Evolutionary conservation across 83 land plant species (phyloP).

Genomic region (Thuja plicata): DNA sequence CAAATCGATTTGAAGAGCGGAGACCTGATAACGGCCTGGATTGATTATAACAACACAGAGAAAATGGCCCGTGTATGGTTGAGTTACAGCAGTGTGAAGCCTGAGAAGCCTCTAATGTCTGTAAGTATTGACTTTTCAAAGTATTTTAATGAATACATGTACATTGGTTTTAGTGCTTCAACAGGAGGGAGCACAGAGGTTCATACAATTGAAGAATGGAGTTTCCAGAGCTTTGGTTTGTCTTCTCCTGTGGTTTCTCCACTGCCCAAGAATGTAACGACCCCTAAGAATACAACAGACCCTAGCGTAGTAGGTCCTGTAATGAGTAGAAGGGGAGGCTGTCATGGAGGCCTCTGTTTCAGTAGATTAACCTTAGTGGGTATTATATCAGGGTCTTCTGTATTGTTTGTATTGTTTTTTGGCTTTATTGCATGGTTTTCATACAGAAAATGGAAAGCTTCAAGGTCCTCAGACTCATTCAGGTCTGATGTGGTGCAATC

Average conservation of each 20-base stretch:
- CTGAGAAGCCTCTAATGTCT: constrained; percentile 29
- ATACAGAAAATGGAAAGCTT: constrained; percentile 24
- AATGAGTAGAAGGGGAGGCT: neutral
- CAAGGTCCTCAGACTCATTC: constrained; percentile 12
- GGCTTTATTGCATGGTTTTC: constrained; percentile 26
- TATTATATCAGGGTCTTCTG: constrained; percentile 28
- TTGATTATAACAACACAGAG: constrained; percentile 39
- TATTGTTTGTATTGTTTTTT: constrained; percentile 6
- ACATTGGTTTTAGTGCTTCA: constrained; percentile 63
- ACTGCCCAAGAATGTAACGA: constrained; percentile 8
- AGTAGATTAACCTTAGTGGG: constrained; percentile 31
- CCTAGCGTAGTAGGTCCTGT: neutral
- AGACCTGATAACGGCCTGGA: constrained; percentile 49
- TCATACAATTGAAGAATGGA: constrained; percentile 55
- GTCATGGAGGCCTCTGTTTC: neutral
- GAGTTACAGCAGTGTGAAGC: constrained; percentile 35
- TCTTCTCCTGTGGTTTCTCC: constrained; percentile 20
- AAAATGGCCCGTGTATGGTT: constrained; percentile 35
- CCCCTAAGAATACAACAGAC: neutral
- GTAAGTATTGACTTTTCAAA: constrained; percentile 36
- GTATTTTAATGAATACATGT: constrained; percentile 35
- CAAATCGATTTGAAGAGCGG: constrained; percentile 56
- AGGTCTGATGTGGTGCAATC: constrained; percentile 40
- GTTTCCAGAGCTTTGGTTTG: constrained; percentile 43
- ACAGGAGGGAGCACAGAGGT: constrained; percentile 57